Percentiles rank a stretch among this genome's conserved stretches.
These are phyloP conservation scores for Hanseniaspora uvarum DNA, from an alignment of 1,139 yeast species.

Conservation along the genomic window DNA sequence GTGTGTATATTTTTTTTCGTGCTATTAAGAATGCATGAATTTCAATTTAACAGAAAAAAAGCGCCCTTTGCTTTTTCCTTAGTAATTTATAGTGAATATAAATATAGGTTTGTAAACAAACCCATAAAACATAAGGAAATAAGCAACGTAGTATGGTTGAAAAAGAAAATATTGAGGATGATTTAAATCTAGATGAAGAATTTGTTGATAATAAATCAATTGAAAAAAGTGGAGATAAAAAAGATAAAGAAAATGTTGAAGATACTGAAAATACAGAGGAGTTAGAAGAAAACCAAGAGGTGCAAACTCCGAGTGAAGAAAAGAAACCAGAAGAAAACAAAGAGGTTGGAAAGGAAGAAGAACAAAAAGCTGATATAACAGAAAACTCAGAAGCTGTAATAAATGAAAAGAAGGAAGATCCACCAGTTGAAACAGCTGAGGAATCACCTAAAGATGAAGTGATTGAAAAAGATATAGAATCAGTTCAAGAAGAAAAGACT, in stretches of 20 bases:
- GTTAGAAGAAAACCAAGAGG: constrained; percentile 10
- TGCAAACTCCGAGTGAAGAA: constrained; percentile 11
- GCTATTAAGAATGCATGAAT: too few relatives aligned
- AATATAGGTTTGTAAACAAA: too few relatives aligned
- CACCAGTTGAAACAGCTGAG: not conserved
- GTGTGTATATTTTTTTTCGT: too few relatives aligned
- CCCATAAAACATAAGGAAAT: not conserved
- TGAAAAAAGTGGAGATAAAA: constrained; percentile 18
- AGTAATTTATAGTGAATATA: too few relatives aligned
- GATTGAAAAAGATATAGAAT: constrained; percentile 7
- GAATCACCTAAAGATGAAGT: constrained; percentile 3
- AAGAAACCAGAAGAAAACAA: constrained; percentile 16
- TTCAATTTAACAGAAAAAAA: too few relatives aligned
- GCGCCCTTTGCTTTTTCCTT: too few relatives aligned
- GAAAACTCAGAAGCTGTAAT: constrained; percentile 16
- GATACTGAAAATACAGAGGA: constrained; percentile 15
- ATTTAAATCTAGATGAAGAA: constrained; percentile 13
- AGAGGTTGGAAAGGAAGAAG: constrained; percentile 16
- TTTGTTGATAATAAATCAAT: constrained; percentile 17
- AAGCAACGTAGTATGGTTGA: constrained; percentile 33
- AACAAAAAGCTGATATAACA: constrained; percentile 23
- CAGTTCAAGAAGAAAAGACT: not conserved
- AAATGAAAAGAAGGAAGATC: constrained; percentile 1
- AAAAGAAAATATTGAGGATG: constrained; percentile 8
- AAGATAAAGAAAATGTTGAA: constrained; percentile 7